Conservation (phyloP, 805 yeast genomes). For the Cephaloascus albidus region DNA sequence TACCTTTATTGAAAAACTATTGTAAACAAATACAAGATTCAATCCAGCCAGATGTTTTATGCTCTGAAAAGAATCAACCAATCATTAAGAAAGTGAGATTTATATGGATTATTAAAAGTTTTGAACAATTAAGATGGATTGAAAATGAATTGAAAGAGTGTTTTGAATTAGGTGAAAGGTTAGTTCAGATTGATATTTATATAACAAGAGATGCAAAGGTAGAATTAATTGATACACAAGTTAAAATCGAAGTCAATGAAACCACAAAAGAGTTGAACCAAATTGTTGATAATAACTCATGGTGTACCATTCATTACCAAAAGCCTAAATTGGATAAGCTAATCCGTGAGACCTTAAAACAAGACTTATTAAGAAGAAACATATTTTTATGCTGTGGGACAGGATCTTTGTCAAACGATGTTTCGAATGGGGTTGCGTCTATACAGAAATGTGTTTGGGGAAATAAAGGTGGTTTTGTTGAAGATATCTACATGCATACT, state of each 20-base stretch:
- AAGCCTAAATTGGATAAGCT: neutral
- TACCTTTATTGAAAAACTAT: slow-evolving; percentile 22
- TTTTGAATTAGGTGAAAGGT: neutral
- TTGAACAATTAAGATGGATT: slow-evolving; percentile 29
- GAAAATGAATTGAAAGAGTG: slow-evolving; percentile 17
- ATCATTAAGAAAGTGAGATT: slow-evolving; percentile 22
- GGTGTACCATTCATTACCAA: neutral
- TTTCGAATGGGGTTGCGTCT: slow-evolving; percentile 27
- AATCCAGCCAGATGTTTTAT: neutral
- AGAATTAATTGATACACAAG: neutral
- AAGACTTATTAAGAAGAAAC: slow-evolving; percentile 18
- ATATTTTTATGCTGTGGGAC: slow-evolving; percentile 39
- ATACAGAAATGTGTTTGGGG: slow-evolving; percentile 21
- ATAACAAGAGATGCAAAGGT: neutral
- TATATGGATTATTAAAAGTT: slow-evolving; percentile 32
- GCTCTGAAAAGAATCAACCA: slow-evolving; percentile 1
- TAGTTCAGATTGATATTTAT: neutral
- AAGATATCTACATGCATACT: slow-evolving; percentile 40
- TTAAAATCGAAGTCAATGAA: neutral
- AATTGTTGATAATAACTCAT: neutral
- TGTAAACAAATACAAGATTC: neutral
- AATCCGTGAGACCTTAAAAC: neutral
- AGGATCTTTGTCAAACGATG: slow-evolving; percentile 23
- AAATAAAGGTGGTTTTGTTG: slow-evolving; percentile 10
- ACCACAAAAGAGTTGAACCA: neutral